Evolutionary conservation across 2,329 filamentous ascomycete species (phyloP).

Genomic region (Exophiala sp.): DNA sequence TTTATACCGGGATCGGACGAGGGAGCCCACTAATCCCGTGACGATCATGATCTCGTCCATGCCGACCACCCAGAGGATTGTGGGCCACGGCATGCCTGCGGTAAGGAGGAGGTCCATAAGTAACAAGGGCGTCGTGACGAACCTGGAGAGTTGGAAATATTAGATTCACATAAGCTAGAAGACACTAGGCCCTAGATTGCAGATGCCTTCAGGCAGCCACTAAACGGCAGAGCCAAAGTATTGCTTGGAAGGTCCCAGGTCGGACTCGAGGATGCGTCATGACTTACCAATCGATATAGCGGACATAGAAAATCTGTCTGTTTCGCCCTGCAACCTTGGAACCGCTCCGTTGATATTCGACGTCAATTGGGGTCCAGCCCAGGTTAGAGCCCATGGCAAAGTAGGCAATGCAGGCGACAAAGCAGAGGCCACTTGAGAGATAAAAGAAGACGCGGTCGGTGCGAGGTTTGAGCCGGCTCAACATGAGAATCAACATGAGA

Average conservation of each 20-base stretch:
- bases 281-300: slow-evolving; percentile 57
- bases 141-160: slow-evolving; percentile 40
- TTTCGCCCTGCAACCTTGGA: slow-evolving; percentile 45
- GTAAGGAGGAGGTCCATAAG: slow-evolving; percentile 60
- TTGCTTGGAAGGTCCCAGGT: too few species aligned
- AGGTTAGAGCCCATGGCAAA: slow-evolving; percentile 61
- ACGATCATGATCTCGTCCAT: slow-evolving; percentile 62
- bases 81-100: slow-evolving; percentile 59
- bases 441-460: slow-evolving; percentile 21
- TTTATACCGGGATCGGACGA: slow-evolving; percentile 57
- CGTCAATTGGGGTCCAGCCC: slow-evolving; percentile 55
- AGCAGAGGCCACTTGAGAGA: slow-evolving; percentile 18
- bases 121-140: slow-evolving; percentile 57
- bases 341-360: slow-evolving; percentile 49
- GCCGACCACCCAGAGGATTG: slow-evolving; percentile 55
- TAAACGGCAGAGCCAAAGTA: too few species aligned
- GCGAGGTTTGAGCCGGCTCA: background rate
- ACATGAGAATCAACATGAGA: background rate
- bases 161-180: too few species aligned
- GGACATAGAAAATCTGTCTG: slow-evolving; percentile 59
- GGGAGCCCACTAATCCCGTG: slow-evolving; percentile 58
- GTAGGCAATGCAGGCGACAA: slow-evolving; percentile 50
- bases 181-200: too few species aligned
- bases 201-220: too few species aligned
- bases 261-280: slow-evolving; percentile 35